Conservation (phyloP, 2,329 filamentous ascomycete species). For the Huntiella bhutanensis region DNA sequence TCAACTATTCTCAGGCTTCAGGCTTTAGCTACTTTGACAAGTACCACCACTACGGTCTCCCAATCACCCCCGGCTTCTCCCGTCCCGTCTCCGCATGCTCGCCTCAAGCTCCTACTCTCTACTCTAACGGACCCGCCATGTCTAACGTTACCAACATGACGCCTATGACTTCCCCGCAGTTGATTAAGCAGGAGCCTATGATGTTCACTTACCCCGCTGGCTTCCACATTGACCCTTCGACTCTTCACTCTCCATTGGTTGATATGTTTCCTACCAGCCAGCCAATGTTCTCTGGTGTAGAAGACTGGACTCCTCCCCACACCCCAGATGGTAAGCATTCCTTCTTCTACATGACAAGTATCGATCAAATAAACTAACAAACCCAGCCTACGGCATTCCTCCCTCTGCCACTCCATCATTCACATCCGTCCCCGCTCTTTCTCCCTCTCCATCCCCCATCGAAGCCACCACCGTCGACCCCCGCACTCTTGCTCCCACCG, state of each 20-base stretch:
- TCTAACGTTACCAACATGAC: slow-evolving; percentile 31
- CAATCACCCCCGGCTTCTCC: slow-evolving; percentile 42
- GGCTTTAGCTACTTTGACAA: slow-evolving; percentile 64
- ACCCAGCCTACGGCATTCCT: slow-evolving; percentile 11
- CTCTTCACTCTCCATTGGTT: slow-evolving; percentile 67
- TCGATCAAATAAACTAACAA: slow-evolving; percentile 7
- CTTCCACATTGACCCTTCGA: slow-evolving; percentile 55
- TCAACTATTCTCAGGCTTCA: slow-evolving; percentile 43
- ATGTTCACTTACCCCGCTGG: slow-evolving; percentile 43
- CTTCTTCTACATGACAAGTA: slow-evolving; percentile 7
- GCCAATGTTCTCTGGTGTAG: slow-evolving; percentile 55
- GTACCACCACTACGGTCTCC: slow-evolving; percentile 54
- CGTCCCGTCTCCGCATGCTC: slow-evolving; percentile 47
- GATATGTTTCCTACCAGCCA: slow-evolving; percentile 68
- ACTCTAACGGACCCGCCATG: slow-evolving; percentile 37
- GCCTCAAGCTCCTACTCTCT: slow-evolving; percentile 35
- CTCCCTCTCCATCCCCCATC: slow-evolving; percentile 57
- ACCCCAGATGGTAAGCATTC: slow-evolving; percentile 57
- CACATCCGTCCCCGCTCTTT: slow-evolving; percentile 62
- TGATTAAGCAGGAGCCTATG: slow-evolving; percentile 59
- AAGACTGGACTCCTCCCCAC: slow-evolving; percentile 80
- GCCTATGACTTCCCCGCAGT: slow-evolving; percentile 56
- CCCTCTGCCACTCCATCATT: slow-evolving; percentile 5
- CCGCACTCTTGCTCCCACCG: slow-evolving; percentile 60
- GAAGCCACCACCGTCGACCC: slow-evolving; percentile 71